Conservation (phyloP, 2,329 filamentous ascomycete species). For the Ceratocystiopsis brevicomis region DNA sequence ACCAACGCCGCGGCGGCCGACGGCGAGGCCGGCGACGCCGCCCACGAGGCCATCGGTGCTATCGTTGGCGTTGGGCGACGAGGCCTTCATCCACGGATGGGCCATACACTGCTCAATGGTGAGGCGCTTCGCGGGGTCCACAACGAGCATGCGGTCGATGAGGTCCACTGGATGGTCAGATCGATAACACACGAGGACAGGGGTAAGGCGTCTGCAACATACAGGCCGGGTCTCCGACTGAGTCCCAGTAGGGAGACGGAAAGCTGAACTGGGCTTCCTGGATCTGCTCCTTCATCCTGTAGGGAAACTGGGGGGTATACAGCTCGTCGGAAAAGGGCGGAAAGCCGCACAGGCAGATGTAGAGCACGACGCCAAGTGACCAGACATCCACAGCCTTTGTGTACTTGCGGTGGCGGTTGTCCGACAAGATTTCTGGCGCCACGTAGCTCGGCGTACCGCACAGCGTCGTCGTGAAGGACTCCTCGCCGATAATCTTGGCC, state of each 20-base stretch:
- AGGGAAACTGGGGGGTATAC: constrained; percentile 63
- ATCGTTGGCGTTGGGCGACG: constrained; percentile 45
- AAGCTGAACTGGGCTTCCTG: constrained; percentile 81
- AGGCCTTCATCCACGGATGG: constrained; percentile 72
- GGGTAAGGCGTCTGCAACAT: constrained; percentile 14
- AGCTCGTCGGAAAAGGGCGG: constrained; percentile 94
- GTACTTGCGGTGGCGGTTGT: constrained; percentile 66
- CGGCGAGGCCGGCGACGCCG: constrained; percentile 65
- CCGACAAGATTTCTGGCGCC: constrained; percentile 82
- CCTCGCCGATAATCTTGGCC: constrained; percentile 95
- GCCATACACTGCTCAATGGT: constrained; percentile 79
- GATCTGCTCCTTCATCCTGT: constrained; percentile 74
- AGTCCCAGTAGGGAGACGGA: constrained; percentile 90
- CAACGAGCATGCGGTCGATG: constrained; percentile 86
- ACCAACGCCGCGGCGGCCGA: constrained; percentile 57
- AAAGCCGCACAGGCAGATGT: constrained; percentile 93
- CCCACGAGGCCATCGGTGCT: constrained; percentile 85
- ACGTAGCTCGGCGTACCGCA: constrained; percentile 97
- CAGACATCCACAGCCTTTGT: constrained; percentile 90
- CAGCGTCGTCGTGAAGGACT: constrained; percentile 90
- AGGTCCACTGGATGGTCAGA: constrained; percentile 43
- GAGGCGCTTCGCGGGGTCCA: constrained; percentile 66
- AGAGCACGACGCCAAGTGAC: constrained; percentile 93
- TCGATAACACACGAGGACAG: neutral
- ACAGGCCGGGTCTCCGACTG: constrained; percentile 64